Conservation (phyloP, 164 flowering plant species). For the Vitis amurensis region DNA sequence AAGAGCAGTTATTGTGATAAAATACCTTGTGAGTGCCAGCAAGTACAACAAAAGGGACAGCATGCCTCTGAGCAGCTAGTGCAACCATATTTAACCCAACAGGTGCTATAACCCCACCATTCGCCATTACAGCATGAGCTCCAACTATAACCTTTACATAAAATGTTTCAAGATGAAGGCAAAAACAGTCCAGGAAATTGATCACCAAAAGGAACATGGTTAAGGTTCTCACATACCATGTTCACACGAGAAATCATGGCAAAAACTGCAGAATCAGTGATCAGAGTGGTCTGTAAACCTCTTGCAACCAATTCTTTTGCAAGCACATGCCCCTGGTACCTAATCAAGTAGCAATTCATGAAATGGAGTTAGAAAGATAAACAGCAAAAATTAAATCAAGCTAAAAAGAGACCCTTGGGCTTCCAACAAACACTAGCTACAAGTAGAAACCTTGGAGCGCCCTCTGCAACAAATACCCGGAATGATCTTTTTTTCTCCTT, state of each 20-base stretch:
- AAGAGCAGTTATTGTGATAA: neutral
- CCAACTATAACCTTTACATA: conserved; percentile 86
- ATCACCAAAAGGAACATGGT: neutral
- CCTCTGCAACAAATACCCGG: conserved; percentile 96
- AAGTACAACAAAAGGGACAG: conserved; percentile 98
- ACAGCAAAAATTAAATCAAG: neutral
- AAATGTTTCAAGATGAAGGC: conserved; percentile 7
- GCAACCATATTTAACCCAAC: conserved; percentile 99
- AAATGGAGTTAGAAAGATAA: neutral
- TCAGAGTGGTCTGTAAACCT: conserved; percentile 88
- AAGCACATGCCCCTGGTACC: conserved; percentile 95
- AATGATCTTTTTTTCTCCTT: conserved; percentile 95
- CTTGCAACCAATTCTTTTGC: conserved; percentile 90
- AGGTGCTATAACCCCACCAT: conserved; percentile 96
- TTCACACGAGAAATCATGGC: conserved; percentile 99
- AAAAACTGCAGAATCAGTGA: conserved; percentile 99
- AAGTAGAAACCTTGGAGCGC: conserved; percentile 87
- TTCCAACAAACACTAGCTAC: conserved; percentile 4
- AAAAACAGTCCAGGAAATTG: conserved; percentile 6
- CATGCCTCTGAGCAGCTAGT: conserved; percentile 97
- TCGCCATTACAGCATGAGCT: conserved; percentile 99
- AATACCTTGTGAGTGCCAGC: conserved; percentile 98
- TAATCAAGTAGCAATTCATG: conserved; percentile 20
- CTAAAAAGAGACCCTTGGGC: neutral
- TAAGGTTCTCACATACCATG: conserved; percentile 55